These are phyloP conservation scores for Colletotrichum sp. DNA, from an alignment of 2,329 filamentous ascomycete species.

Conservation along the genomic window DNA sequence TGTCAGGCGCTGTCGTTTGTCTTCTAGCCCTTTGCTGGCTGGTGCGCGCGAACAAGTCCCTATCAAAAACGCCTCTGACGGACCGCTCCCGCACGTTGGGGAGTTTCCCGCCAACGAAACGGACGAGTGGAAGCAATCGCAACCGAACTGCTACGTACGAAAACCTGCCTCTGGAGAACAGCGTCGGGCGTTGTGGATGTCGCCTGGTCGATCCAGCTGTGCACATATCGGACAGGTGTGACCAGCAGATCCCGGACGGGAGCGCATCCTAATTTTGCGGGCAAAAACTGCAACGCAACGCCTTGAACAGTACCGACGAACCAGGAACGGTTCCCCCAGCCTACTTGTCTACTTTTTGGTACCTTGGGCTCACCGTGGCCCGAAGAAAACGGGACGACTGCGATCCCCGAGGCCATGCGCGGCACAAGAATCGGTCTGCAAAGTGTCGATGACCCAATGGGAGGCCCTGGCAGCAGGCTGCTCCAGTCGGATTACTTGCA, in stretches of 20 bases:
- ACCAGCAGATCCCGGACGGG: background rate
- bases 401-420: background rate
- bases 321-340: background rate
- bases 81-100: background rate
- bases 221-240: background rate
- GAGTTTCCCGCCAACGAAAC: background rate
- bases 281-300: background rate
- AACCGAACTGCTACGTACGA: background rate
- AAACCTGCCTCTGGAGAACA: background rate
- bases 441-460: background rate
- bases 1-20: background rate
- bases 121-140: background rate
- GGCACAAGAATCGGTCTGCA: background rate
- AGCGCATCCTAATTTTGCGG: conserved; percentile 11
- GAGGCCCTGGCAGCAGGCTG: background rate
- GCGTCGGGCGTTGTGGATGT: background rate
- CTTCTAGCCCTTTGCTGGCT: background rate
- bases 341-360: background rate
- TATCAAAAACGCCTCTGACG: background rate
- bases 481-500: background rate
- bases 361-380: background rate
- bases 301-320: background rate
- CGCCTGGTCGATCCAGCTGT: background rate
- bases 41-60: background rate
- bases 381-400: background rate